phyloP scores from a whole-genome alignment of 805 yeast genomes.

The Sungouiozyma ichnusensis region DNA sequence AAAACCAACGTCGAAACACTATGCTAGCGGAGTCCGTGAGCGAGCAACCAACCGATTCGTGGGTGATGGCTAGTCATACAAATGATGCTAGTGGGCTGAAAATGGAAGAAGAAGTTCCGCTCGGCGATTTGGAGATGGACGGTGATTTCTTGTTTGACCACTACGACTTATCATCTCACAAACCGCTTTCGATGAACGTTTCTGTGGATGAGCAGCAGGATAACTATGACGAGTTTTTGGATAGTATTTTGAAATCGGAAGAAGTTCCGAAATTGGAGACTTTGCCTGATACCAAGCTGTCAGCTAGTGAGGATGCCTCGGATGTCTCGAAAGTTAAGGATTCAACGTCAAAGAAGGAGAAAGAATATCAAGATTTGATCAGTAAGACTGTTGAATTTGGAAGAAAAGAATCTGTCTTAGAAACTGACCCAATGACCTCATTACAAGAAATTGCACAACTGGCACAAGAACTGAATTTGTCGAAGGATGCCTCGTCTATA shows the following conservation, averaged over 20 bases:
- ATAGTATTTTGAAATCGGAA: background rate
- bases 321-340: too few relatives aligned
- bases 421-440: background rate
- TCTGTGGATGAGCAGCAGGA: background rate
- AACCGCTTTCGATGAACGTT: background rate
- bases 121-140: background rate
- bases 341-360: background rate
- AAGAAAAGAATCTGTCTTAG: slow-evolving; percentile 3
- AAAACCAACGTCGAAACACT: background rate
- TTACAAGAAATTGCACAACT: slow-evolving; percentile 6
- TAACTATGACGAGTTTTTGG: background rate
- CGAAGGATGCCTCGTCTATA: slow-evolving; percentile 15
- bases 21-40: background rate
- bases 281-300: background rate
- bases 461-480: slow-evolving; percentile 30
- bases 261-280: background rate
- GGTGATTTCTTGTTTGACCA: background rate
- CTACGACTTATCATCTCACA: background rate
- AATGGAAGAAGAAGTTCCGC: background rate
- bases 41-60: background rate
- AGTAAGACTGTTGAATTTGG: slow-evolving; percentile 11
- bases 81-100: background rate
- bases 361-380: slow-evolving; percentile 4
- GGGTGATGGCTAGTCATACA: background rate
- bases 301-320: background rate